Conservation (phyloP, 2,329 filamentous ascomycete species). For the Fusarium foetens region DNA sequence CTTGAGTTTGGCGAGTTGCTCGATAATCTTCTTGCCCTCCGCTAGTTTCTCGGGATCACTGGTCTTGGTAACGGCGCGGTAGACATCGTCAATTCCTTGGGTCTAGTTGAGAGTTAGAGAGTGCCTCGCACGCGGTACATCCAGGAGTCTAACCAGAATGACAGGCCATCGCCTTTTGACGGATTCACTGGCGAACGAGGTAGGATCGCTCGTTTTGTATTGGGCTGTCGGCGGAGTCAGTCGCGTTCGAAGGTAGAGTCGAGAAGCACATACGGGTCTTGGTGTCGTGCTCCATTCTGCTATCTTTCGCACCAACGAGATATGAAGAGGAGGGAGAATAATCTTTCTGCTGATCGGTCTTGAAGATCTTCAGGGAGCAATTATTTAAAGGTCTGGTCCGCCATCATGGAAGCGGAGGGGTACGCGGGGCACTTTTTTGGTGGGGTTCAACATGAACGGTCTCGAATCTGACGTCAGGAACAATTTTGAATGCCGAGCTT, state of each 20-base stretch:
- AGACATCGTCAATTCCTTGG: conserved; percentile 92
- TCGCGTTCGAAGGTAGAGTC: background rate
- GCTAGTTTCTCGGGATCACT: conserved; percentile 71
- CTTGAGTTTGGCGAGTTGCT: conserved; percentile 83
- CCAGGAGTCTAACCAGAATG: conserved; percentile 75
- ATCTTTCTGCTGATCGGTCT: conserved; percentile 13
- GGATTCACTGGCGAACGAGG: conserved; percentile 87
- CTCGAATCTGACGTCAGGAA: conserved; percentile 43
- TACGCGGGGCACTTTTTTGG: conserved; percentile 43
- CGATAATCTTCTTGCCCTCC: conserved; percentile 89
- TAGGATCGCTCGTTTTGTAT: conserved; percentile 82
- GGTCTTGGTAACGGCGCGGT: conserved; percentile 72
- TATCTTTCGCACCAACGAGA: background rate
- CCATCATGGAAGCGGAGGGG: conserved; percentile 45
- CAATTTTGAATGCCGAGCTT: conserved; percentile 11
- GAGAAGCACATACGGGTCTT: conserved; percentile 69
- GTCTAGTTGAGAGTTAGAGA: conserved; percentile 65
- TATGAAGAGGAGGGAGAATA: background rate
- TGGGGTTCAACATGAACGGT: conserved; percentile 31
- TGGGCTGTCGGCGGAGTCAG: conserved; percentile 64
- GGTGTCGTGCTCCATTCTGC: conserved; percentile 76
- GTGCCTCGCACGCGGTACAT: background rate
- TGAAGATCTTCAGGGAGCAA: conserved; percentile 18
- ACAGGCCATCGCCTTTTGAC: conserved; percentile 91
- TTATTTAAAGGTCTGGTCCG: conserved; percentile 5